Conservation (phyloP, 202 grass and related monocot species). For the Musa balbisiana region DNA sequence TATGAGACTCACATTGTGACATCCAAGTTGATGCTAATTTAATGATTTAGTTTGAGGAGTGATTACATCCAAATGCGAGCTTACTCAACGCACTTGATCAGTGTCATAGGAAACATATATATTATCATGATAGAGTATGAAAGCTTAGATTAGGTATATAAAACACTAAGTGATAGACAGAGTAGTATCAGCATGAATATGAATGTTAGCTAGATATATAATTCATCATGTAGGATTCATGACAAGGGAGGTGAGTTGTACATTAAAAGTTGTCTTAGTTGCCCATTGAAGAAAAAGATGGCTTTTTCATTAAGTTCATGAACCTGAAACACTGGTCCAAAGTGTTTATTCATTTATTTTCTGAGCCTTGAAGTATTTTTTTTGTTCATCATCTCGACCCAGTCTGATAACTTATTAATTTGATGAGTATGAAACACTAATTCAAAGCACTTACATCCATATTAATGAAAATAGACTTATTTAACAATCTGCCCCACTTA, state of each 20-base stretch:
- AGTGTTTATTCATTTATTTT: background rate
- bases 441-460: no score
- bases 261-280: background rate
- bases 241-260: background rate
- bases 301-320: no score
- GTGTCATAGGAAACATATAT: background rate
- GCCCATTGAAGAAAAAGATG: background rate
- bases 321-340: background rate
- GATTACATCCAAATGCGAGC: background rate
- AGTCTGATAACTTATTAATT: no score
- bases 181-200: background rate
- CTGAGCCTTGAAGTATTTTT: no score
- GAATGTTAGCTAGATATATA: background rate
- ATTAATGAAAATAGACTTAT: no score
- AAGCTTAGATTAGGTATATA: background rate
- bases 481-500: no score
- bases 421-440: no score
- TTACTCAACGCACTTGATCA: background rate
- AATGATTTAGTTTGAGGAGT: background rate
- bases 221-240: background rate
- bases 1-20: no score
- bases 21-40: background rate
- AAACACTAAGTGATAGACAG: background rate
- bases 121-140: background rate
- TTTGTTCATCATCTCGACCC: no score